phyloP scores from a whole-genome alignment of 2,329 filamentous ascomycete species.

The Hypoxylon sp. region DNA sequence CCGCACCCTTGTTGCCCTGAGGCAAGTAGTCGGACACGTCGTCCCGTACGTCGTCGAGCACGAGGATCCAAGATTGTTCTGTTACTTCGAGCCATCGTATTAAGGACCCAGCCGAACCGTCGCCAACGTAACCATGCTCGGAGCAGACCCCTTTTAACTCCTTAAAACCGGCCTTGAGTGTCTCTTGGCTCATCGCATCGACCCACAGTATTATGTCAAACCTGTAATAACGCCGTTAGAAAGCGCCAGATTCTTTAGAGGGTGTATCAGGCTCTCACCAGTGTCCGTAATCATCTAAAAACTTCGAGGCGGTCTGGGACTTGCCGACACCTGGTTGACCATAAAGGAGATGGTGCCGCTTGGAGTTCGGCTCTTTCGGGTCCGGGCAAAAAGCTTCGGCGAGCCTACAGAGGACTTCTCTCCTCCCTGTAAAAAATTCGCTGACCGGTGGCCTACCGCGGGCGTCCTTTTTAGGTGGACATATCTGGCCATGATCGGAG shows the following conservation, averaged over 20 bases:
- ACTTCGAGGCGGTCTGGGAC: slow-evolving; percentile 53
- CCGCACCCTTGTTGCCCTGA: slow-evolving; percentile 42
- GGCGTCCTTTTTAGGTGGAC: slow-evolving; percentile 20
- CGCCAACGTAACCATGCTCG: slow-evolving; percentile 14
- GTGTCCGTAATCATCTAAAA: slow-evolving; percentile 41
- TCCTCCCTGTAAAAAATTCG: slow-evolving; percentile 51
- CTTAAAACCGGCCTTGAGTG: slow-evolving; percentile 47
- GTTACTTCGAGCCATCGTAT: slow-evolving; percentile 40
- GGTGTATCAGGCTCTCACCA: slow-evolving; percentile 31
- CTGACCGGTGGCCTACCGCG: slow-evolving; percentile 31
- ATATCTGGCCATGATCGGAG: slow-evolving; percentile 39
- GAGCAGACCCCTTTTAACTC: slow-evolving; percentile 24
- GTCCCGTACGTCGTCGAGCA: slow-evolving; percentile 51
- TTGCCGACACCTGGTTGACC: slow-evolving; percentile 55
- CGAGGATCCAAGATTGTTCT: slow-evolving; percentile 51
- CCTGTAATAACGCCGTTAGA: slow-evolving; percentile 26
- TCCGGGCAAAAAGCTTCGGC: slow-evolving; percentile 33
- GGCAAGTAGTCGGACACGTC: slow-evolving; percentile 45
- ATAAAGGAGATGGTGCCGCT: slow-evolving; percentile 26
- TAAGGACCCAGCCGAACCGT: slow-evolving; percentile 33
- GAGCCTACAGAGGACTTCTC: slow-evolving; percentile 46
- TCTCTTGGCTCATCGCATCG: slow-evolving; percentile 47
- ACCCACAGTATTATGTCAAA: slow-evolving; percentile 53
- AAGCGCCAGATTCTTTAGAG: not conserved
- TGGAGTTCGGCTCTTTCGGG: slow-evolving; percentile 24